These are phyloP conservation scores for Alternaria dauci DNA, from an alignment of 2,329 filamentous ascomycete species.

Conservation along the genomic window DNA sequence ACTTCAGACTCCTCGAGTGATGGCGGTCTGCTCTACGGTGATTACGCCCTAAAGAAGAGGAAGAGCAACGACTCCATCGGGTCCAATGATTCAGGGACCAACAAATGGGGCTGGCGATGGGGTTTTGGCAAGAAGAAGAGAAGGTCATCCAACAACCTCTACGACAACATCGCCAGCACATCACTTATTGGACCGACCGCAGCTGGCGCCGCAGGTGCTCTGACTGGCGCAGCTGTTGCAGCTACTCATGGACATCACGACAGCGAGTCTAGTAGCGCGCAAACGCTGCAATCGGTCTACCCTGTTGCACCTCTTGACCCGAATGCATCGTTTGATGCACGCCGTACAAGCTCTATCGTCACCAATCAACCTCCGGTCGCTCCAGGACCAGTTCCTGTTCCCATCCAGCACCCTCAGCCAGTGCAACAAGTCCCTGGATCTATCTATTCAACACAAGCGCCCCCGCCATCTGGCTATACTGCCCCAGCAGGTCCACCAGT, in stretches of 20 bases:
- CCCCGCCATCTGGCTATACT: slow-evolving; percentile 51
- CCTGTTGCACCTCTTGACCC: slow-evolving; percentile 73
- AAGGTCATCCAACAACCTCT: slow-evolving; percentile 45
- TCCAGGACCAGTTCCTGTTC: slow-evolving; percentile 60
- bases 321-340: slow-evolving; percentile 64
- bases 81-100: slow-evolving; percentile 63
- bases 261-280: slow-evolving; percentile 57
- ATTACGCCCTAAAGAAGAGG: slow-evolving; percentile 48
- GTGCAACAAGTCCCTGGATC: slow-evolving; percentile 74
- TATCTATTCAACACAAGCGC: slow-evolving; percentile 65
- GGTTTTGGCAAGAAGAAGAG: slow-evolving; percentile 60
- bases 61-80: slow-evolving; percentile 62
- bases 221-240: slow-evolving; percentile 56
- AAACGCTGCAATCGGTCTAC: slow-evolving; percentile 69
- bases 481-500: slow-evolving; percentile 53
- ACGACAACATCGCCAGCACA: slow-evolving; percentile 45
- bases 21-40: slow-evolving; percentile 69
- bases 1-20: slow-evolving; percentile 58
- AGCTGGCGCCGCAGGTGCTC: slow-evolving; percentile 48
- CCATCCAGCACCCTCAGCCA: slow-evolving; percentile 86
- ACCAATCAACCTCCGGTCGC: slow-evolving; percentile 47
- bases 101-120: slow-evolving; percentile 70
- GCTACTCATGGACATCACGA: slow-evolving; percentile 59
- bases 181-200: slow-evolving; percentile 51
- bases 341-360: slow-evolving; percentile 60